Conservation (phyloP, 2,329 filamentous ascomycete species). For the Alternaria alternata region DNA sequence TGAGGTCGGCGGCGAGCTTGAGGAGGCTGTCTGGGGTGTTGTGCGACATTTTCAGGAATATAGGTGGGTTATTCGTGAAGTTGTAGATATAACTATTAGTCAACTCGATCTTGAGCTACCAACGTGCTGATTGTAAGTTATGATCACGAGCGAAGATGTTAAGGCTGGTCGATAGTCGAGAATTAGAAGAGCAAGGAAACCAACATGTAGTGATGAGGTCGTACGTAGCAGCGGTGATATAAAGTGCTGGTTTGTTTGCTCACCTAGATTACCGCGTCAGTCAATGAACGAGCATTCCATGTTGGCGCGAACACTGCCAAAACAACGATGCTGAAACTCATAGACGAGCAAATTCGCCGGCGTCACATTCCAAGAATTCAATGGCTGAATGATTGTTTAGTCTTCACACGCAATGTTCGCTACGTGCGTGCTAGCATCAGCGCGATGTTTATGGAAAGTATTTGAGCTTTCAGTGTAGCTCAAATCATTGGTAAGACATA, state of each 20-base stretch:
- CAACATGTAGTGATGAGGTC: neutral
- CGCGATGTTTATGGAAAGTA: neutral
- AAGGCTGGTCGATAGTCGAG: neutral
- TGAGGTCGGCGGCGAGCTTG: conserved; percentile 30
- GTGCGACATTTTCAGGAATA: conserved; percentile 17
- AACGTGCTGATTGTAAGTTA: neutral
- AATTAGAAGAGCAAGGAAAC: neutral
- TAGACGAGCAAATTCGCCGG: neutral
- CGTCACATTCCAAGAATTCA: neutral
- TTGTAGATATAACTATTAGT: neutral
- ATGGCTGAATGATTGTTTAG: neutral
- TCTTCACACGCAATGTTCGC: neutral
- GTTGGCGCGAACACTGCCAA: neutral
- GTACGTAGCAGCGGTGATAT: neutral
- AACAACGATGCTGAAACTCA: neutral
- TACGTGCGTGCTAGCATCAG: neutral
- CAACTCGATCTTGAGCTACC: neutral
- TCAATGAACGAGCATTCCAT: conserved; percentile 1
- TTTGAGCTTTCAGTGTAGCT: neutral
- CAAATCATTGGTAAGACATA: neutral
- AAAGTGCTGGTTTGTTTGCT: neutral
- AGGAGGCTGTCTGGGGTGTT: conserved; percentile 32
- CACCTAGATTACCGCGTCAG: neutral
- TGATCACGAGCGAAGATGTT: neutral
- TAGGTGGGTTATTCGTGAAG: neutral